A percentile compares a stretch with the other conserved stretches of the same genome.
phyloP scores from a whole-genome alignment of 2,329 filamentous ascomycete species.

The Botryotinia globosa region DNA sequence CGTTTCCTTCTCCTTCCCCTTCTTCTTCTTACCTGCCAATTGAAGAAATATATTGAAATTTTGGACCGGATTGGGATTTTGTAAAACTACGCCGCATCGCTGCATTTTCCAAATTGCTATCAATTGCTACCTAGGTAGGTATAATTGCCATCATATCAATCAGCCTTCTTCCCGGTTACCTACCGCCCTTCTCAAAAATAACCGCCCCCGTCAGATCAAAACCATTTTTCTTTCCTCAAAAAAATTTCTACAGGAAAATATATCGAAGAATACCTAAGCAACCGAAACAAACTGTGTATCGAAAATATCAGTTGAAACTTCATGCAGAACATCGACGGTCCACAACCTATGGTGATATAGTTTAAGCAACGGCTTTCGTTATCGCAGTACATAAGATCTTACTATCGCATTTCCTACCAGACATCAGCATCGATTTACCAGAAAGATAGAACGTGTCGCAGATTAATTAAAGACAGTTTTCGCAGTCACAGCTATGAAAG shows the following conservation, averaged over 20 bases:
- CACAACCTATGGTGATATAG: neutral
- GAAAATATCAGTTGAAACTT: conserved; percentile 4
- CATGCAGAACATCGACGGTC: neutral
- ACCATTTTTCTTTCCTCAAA: neutral
- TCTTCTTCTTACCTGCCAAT: neutral
- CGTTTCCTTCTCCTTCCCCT: no score
- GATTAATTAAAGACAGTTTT: neutral
- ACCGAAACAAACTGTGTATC: conserved; percentile 5
- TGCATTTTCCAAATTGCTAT: neutral
- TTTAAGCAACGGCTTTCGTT: neutral
- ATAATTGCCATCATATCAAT: neutral
- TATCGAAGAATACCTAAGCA: neutral
- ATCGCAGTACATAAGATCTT: neutral
- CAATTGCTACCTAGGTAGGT: no score
- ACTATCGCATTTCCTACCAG: neutral
- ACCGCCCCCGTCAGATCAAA: neutral
- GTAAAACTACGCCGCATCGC: neutral
- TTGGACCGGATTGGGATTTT: neutral
- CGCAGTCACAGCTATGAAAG: conserved; percentile 34
- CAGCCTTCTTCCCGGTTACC: neutral
- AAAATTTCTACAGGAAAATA: neutral
- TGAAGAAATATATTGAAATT: neutral
- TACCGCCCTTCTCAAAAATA: neutral
- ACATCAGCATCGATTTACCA: neutral
- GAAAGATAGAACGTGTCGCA: neutral